Evolutionary conservation across 2,329 filamentous ascomycete genomes (phyloP).

Genomic region (Thelonectria blattea): DNA sequence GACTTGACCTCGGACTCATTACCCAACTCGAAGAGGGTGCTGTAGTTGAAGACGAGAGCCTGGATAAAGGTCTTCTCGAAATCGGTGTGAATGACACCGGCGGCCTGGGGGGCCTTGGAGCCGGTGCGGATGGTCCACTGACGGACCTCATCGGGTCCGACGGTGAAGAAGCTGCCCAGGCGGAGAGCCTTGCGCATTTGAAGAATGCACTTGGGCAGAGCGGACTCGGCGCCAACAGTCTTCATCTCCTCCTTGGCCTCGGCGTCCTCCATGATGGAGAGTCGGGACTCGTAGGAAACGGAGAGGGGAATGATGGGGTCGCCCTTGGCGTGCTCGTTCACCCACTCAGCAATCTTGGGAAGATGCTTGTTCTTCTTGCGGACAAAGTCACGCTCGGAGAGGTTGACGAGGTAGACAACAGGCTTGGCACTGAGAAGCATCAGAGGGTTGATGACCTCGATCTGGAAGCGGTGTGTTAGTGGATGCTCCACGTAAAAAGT

Average conservation of each 20-base stretch:
- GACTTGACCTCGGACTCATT: constrained; percentile 89
- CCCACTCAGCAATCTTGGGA: constrained; percentile 90
- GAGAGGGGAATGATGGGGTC: constrained; percentile 95
- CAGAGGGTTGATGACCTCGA: constrained; percentile 96
- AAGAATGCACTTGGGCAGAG: constrained; percentile 86
- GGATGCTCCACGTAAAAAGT: constrained; percentile 9
- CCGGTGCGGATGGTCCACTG: constrained; percentile 98
- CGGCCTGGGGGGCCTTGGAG: constrained; percentile 96
- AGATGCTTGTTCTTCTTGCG: constrained; percentile 99
- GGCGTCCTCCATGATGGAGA: constrained; percentile 80
- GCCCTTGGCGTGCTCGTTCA: constrained; percentile 85
- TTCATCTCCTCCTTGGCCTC: constrained; percentile 87
- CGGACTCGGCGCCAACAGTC: constrained; percentile 83
- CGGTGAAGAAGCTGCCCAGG: constrained; percentile 96
- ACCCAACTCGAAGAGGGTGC: constrained; percentile 79
- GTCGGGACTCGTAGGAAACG: constrained; percentile 88
- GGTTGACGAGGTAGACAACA: constrained; percentile 94
- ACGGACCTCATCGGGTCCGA: constrained; percentile 91
- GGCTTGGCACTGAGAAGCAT: constrained; percentile 96
- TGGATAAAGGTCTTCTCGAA: constrained; percentile 99
- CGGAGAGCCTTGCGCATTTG: constrained; percentile 93
- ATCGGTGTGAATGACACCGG: constrained; percentile 97
- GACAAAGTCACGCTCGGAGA: constrained; percentile 96
- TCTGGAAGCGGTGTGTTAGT: constrained; percentile 59
- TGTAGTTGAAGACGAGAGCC: constrained; percentile 91